phyloP scores from a whole-genome alignment of 352 stramenopile genomes.

The Thraustochytrium striatum region DNA sequence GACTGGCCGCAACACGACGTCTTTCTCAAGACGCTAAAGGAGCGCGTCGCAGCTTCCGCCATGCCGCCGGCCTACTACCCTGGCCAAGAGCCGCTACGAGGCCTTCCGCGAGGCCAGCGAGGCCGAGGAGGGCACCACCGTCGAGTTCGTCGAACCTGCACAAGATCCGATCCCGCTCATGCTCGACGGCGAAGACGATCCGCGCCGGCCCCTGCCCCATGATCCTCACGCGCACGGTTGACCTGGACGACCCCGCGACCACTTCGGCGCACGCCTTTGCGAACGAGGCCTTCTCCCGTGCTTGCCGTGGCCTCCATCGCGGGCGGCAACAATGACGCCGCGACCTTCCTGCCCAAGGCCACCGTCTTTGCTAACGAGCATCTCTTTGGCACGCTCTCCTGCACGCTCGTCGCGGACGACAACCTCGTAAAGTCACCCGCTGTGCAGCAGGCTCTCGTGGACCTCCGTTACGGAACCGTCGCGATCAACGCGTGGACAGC shows the following conservation, averaged over 20 bases:
- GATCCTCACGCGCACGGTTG: neutral
- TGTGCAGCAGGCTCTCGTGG: slow-evolving; percentile 36
- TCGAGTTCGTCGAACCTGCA: slow-evolving; percentile 53
- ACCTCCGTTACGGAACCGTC: slow-evolving; percentile 51
- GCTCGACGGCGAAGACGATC: neutral
- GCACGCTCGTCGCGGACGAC: slow-evolving; percentile 46
- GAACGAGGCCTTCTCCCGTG: slow-evolving; percentile 57
- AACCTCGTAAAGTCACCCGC: neutral
- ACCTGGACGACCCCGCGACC: slow-evolving; percentile 7
- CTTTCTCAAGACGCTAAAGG: slow-evolving; percentile 51
- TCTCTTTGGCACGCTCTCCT: slow-evolving; percentile 55
- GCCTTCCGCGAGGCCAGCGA: slow-evolving; percentile 39
- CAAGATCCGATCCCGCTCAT: slow-evolving; percentile 48
- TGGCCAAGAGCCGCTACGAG: slow-evolving; percentile 50
- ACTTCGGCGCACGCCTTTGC: slow-evolving; percentile 45
- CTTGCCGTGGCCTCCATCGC: slow-evolving; percentile 54
- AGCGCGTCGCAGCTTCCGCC: slow-evolving; percentile 40
- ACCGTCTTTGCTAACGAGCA: slow-evolving; percentile 48
- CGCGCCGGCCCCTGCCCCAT: neutral
- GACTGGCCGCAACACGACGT: slow-evolving; percentile 56
- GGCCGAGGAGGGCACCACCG: slow-evolving; percentile 29
- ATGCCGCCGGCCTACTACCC: slow-evolving; percentile 57
- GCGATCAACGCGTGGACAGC: slow-evolving; percentile 49
- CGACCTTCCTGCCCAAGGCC: slow-evolving; percentile 53
- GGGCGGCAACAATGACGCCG: slow-evolving; percentile 28